A percentile compares a stretch with the other conserved stretches of the same genome.
These are phyloP conservation scores for Colletotrichum gloeosporioides DNA, from an alignment of 2,329 filamentous ascomycete species.

Conservation along the genomic window DNA sequence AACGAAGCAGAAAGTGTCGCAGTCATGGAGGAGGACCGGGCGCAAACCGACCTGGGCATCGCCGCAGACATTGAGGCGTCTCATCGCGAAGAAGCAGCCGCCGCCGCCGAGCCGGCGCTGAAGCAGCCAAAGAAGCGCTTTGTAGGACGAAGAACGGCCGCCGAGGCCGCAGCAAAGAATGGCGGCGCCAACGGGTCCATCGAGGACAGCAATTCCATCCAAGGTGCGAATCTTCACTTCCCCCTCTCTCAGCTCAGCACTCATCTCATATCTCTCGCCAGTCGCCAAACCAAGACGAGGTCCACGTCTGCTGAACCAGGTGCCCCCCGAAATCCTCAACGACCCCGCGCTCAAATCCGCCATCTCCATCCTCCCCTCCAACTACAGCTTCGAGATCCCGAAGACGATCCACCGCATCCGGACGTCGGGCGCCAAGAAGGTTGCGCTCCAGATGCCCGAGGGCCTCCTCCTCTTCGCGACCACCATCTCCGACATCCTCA, in stretches of 20 bases:
- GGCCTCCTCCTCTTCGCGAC: constrained; percentile 94
- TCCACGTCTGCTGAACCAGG: constrained; percentile 86
- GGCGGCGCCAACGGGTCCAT: constrained; percentile 37
- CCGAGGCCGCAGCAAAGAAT: constrained; percentile 56
- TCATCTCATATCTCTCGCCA: constrained; percentile 36
- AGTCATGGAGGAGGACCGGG: constrained; percentile 78
- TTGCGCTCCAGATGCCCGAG: constrained; percentile 97
- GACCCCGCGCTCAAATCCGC: constrained; percentile 87
- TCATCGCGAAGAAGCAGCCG: constrained; percentile 39
- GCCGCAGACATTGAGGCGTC: constrained; percentile 67
- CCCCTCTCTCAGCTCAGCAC: not conserved
- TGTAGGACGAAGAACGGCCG: constrained; percentile 77
- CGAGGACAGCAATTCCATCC: constrained; percentile 70
- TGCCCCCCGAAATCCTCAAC: constrained; percentile 85
- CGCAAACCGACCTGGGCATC: constrained; percentile 72
- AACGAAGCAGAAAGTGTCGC: not conserved
- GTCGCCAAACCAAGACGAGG: constrained; percentile 75
- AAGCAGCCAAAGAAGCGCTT: constrained; percentile 92
- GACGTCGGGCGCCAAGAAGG: constrained; percentile 76
- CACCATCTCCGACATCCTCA: constrained; percentile 95
- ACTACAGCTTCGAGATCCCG: constrained; percentile 98
- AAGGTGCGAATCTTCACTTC: constrained; percentile 32
- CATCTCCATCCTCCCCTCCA: constrained; percentile 85
- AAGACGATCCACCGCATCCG: constrained; percentile 97
- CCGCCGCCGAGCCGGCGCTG: constrained; percentile 39